Evolutionary conservation across 78 protist species (phyloP).

Genomic region (Guillardia theta): DNA sequence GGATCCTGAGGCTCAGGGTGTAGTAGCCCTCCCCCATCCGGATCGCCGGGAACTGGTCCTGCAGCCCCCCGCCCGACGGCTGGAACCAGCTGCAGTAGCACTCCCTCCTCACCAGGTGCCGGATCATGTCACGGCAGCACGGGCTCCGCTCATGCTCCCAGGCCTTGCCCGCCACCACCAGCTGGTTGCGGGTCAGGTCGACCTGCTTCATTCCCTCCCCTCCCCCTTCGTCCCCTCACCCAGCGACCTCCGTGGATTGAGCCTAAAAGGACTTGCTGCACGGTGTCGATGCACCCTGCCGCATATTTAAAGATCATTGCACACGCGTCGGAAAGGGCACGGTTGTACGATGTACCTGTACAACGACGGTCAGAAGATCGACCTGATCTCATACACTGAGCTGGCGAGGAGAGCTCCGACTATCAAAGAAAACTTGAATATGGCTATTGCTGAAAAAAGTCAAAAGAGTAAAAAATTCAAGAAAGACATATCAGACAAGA

Average conservation of each 20-base stretch:
- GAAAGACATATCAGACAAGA: too few relatives aligned
- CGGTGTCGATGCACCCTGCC: neutral
- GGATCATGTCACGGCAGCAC: neutral
- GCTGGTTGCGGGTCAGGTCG: neutral
- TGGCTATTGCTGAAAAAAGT: too few relatives aligned
- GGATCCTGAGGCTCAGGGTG: neutral
- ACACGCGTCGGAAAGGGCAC: neutral
- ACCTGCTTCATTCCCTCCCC: neutral
- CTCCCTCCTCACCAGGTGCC: neutral
- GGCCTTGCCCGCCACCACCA: neutral
- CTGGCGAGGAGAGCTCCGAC: too few relatives aligned
- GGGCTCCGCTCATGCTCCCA: neutral
- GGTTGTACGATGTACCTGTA: neutral
- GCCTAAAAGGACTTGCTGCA: neutral
- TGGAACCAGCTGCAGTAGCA: neutral
- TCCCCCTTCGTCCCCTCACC: neutral
- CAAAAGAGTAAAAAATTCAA: too few relatives aligned
- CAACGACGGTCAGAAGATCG: too few relatives aligned
- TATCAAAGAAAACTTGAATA: too few relatives aligned
- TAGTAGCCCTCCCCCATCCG: neutral
- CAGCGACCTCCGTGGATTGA: neutral
- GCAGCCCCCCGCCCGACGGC: neutral
- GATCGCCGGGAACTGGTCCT: slow-evolving; percentile 13
- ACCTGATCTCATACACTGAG: too few relatives aligned
- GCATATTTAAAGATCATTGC: neutral